phyloP scores from a whole-genome alignment of 768 basidiomycete genomes.

The Melanogaster broomeanus region DNA sequence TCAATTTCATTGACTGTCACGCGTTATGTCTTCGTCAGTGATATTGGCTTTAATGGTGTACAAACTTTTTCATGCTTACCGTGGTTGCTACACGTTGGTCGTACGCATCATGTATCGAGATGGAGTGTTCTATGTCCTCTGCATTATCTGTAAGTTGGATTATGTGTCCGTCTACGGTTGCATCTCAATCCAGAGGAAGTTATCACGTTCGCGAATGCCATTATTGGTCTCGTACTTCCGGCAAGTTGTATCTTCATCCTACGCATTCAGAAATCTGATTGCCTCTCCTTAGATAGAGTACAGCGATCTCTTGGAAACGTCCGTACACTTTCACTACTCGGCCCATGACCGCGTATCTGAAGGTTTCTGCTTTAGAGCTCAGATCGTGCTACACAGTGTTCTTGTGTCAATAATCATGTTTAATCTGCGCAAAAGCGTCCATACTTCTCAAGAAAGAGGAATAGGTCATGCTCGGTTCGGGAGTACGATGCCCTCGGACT shows the following conservation, averaged over 20 bases:
- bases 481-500: background rate
- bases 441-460: background rate
- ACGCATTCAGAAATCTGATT: background rate
- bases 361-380: background rate
- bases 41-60: slow-evolving; percentile 9
- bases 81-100: background rate
- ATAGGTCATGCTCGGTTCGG: background rate
- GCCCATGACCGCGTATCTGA: background rate
- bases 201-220: slow-evolving; percentile 15
- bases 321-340: background rate
- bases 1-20: too few species aligned
- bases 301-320: slow-evolving; percentile 5
- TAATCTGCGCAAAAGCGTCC: slow-evolving; percentile 1
- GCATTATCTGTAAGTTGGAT: slow-evolving; percentile 14
- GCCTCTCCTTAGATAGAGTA: slow-evolving; percentile 2
- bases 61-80: slow-evolving; percentile 5
- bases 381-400: slow-evolving; percentile 3
- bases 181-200: slow-evolving; percentile 4
- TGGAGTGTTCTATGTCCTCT: slow-evolving; percentile 16
- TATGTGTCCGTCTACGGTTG: too few species aligned
- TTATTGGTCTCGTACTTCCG: slow-evolving; percentile 8
- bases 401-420: slow-evolving; percentile 7
- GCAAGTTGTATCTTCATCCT: background rate
- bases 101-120: slow-evolving; percentile 14
- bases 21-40: slow-evolving; percentile 4